Evolutionary conservation across 2,329 filamentous ascomycete genomes (phyloP).

Genomic region (Aspergillus ochraceoroseus): DNA sequence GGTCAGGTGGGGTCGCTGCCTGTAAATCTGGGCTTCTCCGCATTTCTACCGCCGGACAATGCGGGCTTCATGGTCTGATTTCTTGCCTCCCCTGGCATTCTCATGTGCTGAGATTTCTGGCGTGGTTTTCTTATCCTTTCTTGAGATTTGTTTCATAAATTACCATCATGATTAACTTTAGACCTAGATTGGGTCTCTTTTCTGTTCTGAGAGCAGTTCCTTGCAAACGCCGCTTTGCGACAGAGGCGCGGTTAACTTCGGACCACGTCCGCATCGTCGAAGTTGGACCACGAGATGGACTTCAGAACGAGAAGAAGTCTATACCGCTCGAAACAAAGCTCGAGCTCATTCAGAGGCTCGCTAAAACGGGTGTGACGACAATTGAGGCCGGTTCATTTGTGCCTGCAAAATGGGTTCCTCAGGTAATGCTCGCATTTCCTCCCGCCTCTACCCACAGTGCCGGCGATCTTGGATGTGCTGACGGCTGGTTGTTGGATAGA

Average conservation of each 20-base stretch:
- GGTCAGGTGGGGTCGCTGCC: slow-evolving; percentile 21
- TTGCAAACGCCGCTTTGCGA: slow-evolving; percentile 32
- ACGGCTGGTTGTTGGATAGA: slow-evolving; percentile 40
- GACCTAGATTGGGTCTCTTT: slow-evolving; percentile 28
- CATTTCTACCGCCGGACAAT: slow-evolving; percentile 17
- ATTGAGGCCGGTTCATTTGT: slow-evolving; percentile 53
- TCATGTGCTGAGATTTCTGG: not conserved
- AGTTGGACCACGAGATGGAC: slow-evolving; percentile 51
- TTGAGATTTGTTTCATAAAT: not conserved
- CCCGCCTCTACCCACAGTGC: not conserved
- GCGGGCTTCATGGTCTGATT: slow-evolving; percentile 10
- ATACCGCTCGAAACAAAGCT: slow-evolving; percentile 49
- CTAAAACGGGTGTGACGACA: slow-evolving; percentile 47
- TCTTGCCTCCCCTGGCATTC: not conserved
- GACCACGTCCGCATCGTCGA: slow-evolving; percentile 52
- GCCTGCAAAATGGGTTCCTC: slow-evolving; percentile 52
- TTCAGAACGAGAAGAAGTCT: slow-evolving; percentile 51
- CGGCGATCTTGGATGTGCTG: slow-evolving; percentile 1
- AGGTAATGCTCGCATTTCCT: slow-evolving; percentile 35
- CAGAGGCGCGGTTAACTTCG: slow-evolving; percentile 41
- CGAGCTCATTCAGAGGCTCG: slow-evolving; percentile 46
- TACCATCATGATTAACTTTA: slow-evolving; percentile 26
- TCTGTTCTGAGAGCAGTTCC: slow-evolving; percentile 25
- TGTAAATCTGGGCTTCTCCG: slow-evolving; percentile 23
- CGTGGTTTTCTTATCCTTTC: not conserved